Evolutionary conservation across 352 stramenopile genomes (phyloP), one percentile per base, ranked within the genome.

Genomic region (Aphanomyces cochlioides): DNA sequence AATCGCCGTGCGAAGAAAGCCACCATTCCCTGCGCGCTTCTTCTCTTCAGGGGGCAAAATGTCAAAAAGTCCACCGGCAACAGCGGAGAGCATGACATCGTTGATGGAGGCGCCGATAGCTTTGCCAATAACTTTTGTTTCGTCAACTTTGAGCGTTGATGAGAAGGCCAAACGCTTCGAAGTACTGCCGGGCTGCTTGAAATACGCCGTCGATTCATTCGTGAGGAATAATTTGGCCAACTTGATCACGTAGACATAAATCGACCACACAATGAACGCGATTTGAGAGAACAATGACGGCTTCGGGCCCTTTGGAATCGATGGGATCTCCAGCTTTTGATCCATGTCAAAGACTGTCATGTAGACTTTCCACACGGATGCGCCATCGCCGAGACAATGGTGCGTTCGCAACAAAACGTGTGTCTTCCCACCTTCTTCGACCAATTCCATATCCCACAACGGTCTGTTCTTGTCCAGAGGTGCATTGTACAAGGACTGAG

Each of bases 61-160:
- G 57, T 85, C 81, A 68, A 82, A 83, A 76, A 93, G 90, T 47
- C 83, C 85, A 43, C 85, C 85, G 12, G 85, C 83, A 37, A 93
- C 81, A 39, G 86, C 86, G 45, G 75, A 89, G 13, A 93, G 77
- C 79, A 91, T 90, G 50, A 91, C 82, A 66, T 93, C 85, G 71
- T 93, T 93, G 59, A 93, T 74, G 1, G 85, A 91, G 13, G 85
- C 83, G 21, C 78, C 57, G 59, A 82, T 84, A 17, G 81, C 72
- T 66, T 89, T 90, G 56, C 83, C 85, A 45, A 93, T 75, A 21
- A 77, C 79, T 73, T 93, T 93, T 56, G 83, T 90, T 8, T 77
- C 79, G n/a, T 79, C 68, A 3, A 93, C 83, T 43, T 78, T 89
- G 80, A 90, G 91, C 17, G 79, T 66, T 69, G 90, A 80, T 15